These are phyloP conservation scores for Trypanosomatidae sp. DNA, from an alignment of 208 protist genomes.

Conservation along the genomic window DNA sequence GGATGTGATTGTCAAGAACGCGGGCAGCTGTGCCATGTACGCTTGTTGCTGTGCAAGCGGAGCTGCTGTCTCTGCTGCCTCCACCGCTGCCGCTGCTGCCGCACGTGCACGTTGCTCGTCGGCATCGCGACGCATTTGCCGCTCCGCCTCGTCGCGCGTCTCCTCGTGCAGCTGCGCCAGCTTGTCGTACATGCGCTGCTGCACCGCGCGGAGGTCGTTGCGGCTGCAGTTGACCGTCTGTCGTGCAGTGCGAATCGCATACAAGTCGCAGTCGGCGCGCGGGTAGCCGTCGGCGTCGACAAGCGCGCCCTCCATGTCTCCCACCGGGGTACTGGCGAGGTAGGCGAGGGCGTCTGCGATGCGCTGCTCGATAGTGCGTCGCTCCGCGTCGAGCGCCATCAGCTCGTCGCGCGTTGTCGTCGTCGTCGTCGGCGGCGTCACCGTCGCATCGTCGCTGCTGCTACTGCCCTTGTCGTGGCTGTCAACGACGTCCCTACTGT, in stretches of 20 bases:
- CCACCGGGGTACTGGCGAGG: constrained; percentile 48
- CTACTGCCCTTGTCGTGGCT: no score
- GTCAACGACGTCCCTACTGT: no score
- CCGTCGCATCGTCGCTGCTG: no score
- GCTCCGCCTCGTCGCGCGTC: constrained; percentile 24
- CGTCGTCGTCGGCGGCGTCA: neutral
- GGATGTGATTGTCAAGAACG: constrained; percentile 28
- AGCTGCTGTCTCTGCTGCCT: constrained; percentile 8
- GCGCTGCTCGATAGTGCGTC: no score
- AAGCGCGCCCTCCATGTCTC: constrained; percentile 25
- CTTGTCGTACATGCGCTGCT: constrained; percentile 34
- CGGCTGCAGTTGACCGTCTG: constrained; percentile 43
- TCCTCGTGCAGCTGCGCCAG: constrained; percentile 38
- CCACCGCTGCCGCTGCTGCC: constrained; percentile 6
- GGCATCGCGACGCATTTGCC: constrained; percentile 32
- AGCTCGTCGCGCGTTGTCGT: constrained; percentile 6
- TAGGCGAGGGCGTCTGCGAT: constrained; percentile 41
- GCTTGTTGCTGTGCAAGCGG: no score
- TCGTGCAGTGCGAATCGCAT: constrained; percentile 55
- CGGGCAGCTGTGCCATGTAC: constrained; percentile 8
- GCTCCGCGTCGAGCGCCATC: constrained; percentile 5
- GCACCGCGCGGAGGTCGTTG: constrained; percentile 48
- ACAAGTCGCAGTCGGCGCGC: constrained; percentile 72
- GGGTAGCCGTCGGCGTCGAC: constrained; percentile 74
- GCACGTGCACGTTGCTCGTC: neutral